Percentiles rank a stretch among this genome's conserved stretches.
Conservation (phyloP, 2,329 filamentous ascomycete species). For the Taxawa tesnikishii region DNA sequence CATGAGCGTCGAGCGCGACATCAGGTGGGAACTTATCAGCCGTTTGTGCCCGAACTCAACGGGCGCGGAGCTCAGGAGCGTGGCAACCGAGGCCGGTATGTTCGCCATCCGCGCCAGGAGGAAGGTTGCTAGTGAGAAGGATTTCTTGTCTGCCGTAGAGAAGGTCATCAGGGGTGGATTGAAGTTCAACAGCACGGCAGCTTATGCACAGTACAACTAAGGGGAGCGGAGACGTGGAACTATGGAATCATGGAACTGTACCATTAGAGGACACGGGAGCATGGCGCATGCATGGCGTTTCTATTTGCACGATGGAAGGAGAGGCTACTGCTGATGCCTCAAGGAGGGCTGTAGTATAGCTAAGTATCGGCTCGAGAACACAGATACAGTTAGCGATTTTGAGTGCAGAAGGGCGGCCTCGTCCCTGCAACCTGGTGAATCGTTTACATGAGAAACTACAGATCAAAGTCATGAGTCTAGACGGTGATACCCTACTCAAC, state of each 20-base stretch:
- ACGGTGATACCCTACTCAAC: too few relatives aligned
- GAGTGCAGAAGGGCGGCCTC: too few relatives aligned
- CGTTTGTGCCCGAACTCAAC: slow-evolving; percentile 94
- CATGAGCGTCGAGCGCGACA: slow-evolving; percentile 98
- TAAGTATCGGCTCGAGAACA: too few relatives aligned
- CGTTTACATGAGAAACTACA: too few relatives aligned
- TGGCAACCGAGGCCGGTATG: slow-evolving; percentile 97
- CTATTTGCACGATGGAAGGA: not conserved
- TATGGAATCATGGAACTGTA: not conserved
- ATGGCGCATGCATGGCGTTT: not conserved
- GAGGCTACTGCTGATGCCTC: too few relatives aligned
- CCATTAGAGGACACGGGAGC: not conserved
- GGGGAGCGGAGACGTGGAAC: not conserved
- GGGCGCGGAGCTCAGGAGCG: slow-evolving; percentile 87
- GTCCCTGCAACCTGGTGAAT: too few relatives aligned
- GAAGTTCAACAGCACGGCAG: slow-evolving; percentile 98
- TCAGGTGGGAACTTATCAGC: slow-evolving; percentile 97
- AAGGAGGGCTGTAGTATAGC: not conserved
- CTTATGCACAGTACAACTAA: slow-evolving; percentile 99
- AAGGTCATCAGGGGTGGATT: slow-evolving; percentile 99
- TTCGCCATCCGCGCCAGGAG: slow-evolving; percentile 88
- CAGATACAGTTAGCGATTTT: too few relatives aligned
- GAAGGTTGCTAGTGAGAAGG: slow-evolving; percentile 98
- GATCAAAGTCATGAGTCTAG: too few relatives aligned
- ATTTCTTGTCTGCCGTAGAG: slow-evolving; percentile 94